phyloP scores from a whole-genome alignment of 768 basidiomycete species.

The Goffeauzyma gilvescens region DNA sequence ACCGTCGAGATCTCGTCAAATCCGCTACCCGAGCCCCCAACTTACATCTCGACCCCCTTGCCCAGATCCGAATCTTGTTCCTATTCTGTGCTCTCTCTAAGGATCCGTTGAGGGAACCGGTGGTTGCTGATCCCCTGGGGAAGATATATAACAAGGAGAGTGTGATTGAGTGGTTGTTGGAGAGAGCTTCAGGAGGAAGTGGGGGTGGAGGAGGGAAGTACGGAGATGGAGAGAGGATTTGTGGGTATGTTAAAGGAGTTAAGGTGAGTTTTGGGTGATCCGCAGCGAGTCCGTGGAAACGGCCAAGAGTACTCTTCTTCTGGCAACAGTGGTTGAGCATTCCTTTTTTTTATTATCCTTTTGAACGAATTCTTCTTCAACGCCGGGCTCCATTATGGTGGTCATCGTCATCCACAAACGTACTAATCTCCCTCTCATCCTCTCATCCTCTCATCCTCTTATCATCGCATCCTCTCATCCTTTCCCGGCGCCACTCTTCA shows the following conservation, averaged over 20 bases:
- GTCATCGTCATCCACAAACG: too few species aligned
- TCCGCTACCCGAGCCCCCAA: conserved; percentile 37
- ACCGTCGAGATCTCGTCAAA: conserved; percentile 33
- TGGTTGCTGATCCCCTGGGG: conserved; percentile 79
- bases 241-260: conserved; percentile 71
- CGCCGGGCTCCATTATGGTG: too few species aligned
- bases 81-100: conserved; percentile 89
- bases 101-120: conserved; percentile 68
- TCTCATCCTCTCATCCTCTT: too few species aligned
- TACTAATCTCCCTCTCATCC: neutral
- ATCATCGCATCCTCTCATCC: neutral
- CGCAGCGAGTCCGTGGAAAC: neutral
- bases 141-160: conserved; percentile 95
- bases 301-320: too few species aligned
- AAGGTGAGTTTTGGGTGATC: conserved; percentile 49
- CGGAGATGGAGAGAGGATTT: conserved; percentile 80
- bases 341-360: too few species aligned
- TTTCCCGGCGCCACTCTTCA: neutral
- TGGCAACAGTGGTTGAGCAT: too few species aligned
- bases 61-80: conserved; percentile 72
- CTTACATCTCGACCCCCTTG: conserved; percentile 76
- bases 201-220: too few species aligned
- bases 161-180: conserved; percentile 71
- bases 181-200: conserved; percentile 50
- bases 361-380: too few species aligned